These are phyloP conservation scores for Smallanthus sonchifolius DNA, from an alignment of 129 eudicot species.

Conservation along the genomic window DNA sequence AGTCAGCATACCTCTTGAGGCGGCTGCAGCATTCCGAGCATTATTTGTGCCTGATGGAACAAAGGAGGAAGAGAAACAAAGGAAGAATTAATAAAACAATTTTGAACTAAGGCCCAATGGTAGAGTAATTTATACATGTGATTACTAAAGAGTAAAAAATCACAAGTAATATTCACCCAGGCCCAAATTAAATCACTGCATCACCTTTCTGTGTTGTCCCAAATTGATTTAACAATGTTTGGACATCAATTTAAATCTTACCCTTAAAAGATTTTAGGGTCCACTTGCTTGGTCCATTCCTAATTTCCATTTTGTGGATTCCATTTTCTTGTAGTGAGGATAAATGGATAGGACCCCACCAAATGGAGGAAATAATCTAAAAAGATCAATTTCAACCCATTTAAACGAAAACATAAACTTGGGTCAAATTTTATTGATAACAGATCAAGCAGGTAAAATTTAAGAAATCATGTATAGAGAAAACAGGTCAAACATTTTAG, in stretches of 20 bases:
- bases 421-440: background rate
- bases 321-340: background rate
- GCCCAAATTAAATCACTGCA: background rate
- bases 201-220: background rate
- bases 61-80: constrained; percentile 9
- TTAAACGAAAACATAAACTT: background rate
- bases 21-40: constrained; percentile 98
- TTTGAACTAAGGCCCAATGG: background rate
- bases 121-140: constrained; percentile 9
- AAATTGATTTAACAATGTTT: background rate
- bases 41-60: constrained; percentile 72
- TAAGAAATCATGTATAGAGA: background rate
- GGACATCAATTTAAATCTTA: background rate
- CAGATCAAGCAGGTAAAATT: background rate
- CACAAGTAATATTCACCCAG: background rate
- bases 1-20: constrained; percentile 62
- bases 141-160: background rate
- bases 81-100: constrained; percentile 15
- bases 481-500: background rate
- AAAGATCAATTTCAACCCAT: background rate
- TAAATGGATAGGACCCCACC: background rate
- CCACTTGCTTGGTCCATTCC: background rate
- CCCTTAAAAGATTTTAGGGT: background rate
- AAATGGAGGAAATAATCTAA: background rate
- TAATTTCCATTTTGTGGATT: background rate